Conservation (phyloP, 805 yeast species). For the Starmerella vaccinii region DNA sequence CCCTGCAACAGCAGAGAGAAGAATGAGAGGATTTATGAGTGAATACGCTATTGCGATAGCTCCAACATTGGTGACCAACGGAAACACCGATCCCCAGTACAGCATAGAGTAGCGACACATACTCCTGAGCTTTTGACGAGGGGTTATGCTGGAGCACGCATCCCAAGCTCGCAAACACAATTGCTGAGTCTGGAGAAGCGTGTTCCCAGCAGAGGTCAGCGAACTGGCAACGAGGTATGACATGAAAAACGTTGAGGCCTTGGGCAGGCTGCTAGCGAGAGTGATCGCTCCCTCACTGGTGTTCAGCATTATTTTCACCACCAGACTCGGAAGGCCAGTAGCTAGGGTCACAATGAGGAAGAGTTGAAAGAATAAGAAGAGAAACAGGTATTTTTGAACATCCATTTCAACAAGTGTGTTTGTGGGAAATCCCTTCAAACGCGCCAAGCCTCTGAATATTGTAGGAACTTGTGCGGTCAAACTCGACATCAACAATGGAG, state of each 20-base stretch:
- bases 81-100: slow-evolving; percentile 71
- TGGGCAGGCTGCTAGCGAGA: slow-evolving; percentile 70
- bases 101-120: slow-evolving; percentile 38
- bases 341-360: slow-evolving; percentile 78
- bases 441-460: slow-evolving; percentile 45
- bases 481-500: slow-evolving; percentile 53
- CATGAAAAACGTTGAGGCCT: slow-evolving; percentile 76
- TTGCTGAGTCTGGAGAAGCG: slow-evolving; percentile 49
- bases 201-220: slow-evolving; percentile 62
- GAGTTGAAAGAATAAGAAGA: slow-evolving; percentile 69
- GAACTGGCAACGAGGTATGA: slow-evolving; percentile 69
- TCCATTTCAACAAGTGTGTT: slow-evolving; percentile 57
- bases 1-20: slow-evolving; percentile 48
- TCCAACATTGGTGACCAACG: slow-evolving; percentile 65
- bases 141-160: slow-evolving; percentile 43
- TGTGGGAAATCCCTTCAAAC: slow-evolving; percentile 49
- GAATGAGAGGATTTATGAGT: slow-evolving; percentile 67
- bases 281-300: slow-evolving; percentile 37
- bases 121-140: slow-evolving; percentile 45
- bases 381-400: slow-evolving; percentile 66
- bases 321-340: slow-evolving; percentile 56
- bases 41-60: slow-evolving; percentile 71
- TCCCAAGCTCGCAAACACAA: slow-evolving; percentile 37
- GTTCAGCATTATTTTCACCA: slow-evolving; percentile 20
- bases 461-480: slow-evolving; percentile 54